Evolutionary conservation across 2,329 filamentous ascomycete species (phyloP), one percentile per base, ranked within the genome.

Genomic region (Diaporthe vexans): DNA sequence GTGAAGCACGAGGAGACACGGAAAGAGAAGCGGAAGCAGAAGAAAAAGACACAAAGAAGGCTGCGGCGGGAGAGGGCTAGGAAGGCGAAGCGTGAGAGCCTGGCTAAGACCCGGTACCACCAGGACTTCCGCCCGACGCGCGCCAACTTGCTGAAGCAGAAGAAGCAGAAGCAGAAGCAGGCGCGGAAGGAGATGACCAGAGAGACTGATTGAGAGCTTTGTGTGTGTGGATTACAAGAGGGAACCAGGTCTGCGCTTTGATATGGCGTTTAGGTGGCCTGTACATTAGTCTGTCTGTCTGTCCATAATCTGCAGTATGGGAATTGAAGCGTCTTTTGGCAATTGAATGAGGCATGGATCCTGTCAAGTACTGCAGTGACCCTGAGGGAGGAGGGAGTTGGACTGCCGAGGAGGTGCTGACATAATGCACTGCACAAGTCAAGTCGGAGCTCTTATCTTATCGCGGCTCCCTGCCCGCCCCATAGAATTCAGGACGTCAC

Each of bases 401-500:
- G 24, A 43, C 26, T 17, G 21, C 17, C 11, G 4, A 15, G 17
- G 21, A 4, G 1, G 7, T 4, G 73, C 67, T 75, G 65, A 75
- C 65, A 58, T 74, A 75, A 75, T 67, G 3, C 13, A 1, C 40
- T 67, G 1, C 13, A 1, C 40, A 1, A 1, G 3, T 0, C 6
- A 1, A 65, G 26, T 13, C 10, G 8, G 37, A 51, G 21, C 26
- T 51, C 43, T 73, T 56, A 57, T 72, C 67, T 69, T 67, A 74
- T 74, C 72, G 70, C 2, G 54, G 56, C 73, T 61, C 33, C 11
- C 26, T 33, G 40, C 17, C 21, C 4, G 21, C 10, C 19, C 43
- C 37, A n/a, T 21, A 33, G 58, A 46, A 63, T 46, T 63, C 37
- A 63, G 58, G 24, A 75, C 71, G 71, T 76, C 74, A 72, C 71